Base-by-base conservation (phyloP, 2,329 filamentous ascomycete species). In the Remersonia thermophila region DNA sequence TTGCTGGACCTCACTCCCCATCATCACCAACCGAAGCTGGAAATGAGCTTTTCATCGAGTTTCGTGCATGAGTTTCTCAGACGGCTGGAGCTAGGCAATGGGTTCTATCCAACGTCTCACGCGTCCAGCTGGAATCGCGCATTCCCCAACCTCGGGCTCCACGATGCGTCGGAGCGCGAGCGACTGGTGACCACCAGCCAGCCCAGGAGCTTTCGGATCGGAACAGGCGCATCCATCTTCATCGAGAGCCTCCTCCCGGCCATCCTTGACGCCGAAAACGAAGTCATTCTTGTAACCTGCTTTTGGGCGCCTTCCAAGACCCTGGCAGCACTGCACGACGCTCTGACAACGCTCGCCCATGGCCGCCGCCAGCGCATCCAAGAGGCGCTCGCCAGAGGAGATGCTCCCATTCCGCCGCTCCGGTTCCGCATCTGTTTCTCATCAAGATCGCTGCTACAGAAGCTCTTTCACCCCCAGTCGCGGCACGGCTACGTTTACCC, bases 251-350 rank as follows among this genome's bases (percentile, higher is more conserved):
- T 85, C 6, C 57, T 79, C 1, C 73, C 80, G 2, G 71, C 75
- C 7, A 67, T 87, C 3, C 58, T 71, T 4, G 52, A 59, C 1
- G 77, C 82, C 2, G 61, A 68, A 26, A 58, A 66, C 32, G 82
- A 85, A 48, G 61, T 87, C 18, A 72, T 86, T 40, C 66, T 91
- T 29, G 80, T 86, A 6, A 89, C 83, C 7, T 89, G 83, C 56
- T 91, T 87, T 58, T 87, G 83, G 82, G 77, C 83, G 0, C 61
- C 63, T 0, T 87, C 82, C 0, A 56, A 66, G 2, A 78, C 75
- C 0, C 62, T 78, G 13, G 59, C 67, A 3, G 66, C 66, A 1
- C 60, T 91, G 10, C 65, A 62, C 27, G 59, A 69, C 3, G 62
- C 74, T 0, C 65, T 91, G 1, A 56, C 65, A 11, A 61, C 62